Evolutionary conservation across 768 basidiomycete genomes (phyloP).

Genomic region (Cystofilobasidium capitatum): DNA sequence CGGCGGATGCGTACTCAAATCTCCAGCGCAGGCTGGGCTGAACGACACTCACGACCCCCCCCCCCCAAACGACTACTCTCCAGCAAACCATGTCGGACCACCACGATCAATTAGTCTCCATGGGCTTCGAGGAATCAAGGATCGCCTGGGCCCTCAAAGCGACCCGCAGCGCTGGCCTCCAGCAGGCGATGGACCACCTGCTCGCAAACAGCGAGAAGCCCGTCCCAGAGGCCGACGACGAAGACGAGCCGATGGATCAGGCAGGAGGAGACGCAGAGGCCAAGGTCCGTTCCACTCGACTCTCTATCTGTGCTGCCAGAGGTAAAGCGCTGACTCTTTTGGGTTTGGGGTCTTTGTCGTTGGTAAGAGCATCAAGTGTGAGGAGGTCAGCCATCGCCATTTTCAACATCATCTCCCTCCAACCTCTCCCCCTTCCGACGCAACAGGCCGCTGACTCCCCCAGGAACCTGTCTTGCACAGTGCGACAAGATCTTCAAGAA

Average conservation of each 20-base stretch:
- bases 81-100: constrained; percentile 30
- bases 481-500: constrained; percentile 82
- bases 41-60: too few species aligned
- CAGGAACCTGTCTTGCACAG: constrained; percentile 50
- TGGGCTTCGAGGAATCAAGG: constrained; percentile 78
- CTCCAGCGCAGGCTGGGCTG: too few species aligned
- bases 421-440: background rate
- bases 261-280: constrained; percentile 44
- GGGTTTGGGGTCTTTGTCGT: background rate
- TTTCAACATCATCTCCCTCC: background rate
- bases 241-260: constrained; percentile 61
- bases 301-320: constrained; percentile 10
- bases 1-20: too few species aligned
- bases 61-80: too few species aligned
- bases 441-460: background rate
- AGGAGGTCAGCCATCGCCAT: constrained; percentile 25
- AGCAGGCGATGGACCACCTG: constrained; percentile 64
- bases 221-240: constrained; percentile 46
- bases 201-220: constrained; percentile 67
- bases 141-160: constrained; percentile 88
- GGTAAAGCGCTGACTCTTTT: constrained; percentile 10
- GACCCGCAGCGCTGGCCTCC: constrained; percentile 71
- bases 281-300: constrained; percentile 30
- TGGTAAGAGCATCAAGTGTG: constrained; percentile 31
- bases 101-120: constrained; percentile 51